phyloP scores from a whole-genome alignment of 129 eudicot genomes.

The Flaveria brownii region DNA sequence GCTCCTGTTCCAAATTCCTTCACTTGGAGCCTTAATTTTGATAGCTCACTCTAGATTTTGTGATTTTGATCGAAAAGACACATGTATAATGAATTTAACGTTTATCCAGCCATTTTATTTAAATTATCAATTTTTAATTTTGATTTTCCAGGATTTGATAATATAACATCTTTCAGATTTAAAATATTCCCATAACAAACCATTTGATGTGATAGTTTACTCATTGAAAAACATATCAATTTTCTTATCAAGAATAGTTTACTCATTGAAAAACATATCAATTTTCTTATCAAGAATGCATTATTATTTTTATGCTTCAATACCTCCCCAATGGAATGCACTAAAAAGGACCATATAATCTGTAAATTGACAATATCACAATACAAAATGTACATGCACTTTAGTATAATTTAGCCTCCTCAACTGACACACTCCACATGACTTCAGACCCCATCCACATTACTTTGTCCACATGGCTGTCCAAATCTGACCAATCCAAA shows the following conservation, averaged over 20 bases:
- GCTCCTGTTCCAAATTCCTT: not conserved
- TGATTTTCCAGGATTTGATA: too few relatives aligned
- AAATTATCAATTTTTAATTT: too few relatives aligned
- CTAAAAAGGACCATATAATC: constrained; percentile 18
- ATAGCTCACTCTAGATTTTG: not conserved
- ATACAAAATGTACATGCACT: constrained; percentile 28
- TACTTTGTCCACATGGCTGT: constrained; percentile 71
- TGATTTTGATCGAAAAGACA: too few relatives aligned
- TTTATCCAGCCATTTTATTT: too few relatives aligned
- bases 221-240: too few relatives aligned
- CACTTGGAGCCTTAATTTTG: not conserved
- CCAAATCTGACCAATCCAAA: constrained; percentile 45
- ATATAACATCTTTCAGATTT: too few relatives aligned
- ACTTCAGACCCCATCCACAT: constrained; percentile 61
- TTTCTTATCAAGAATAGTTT: too few relatives aligned
- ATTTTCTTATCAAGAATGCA: not conserved
- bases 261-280: not conserved
- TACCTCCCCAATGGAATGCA: not conserved
- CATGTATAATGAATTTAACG: too few relatives aligned
- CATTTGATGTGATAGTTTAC: too few relatives aligned
- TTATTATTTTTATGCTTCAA: too few relatives aligned
- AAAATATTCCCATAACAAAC: too few relatives aligned
- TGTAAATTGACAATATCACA: constrained; percentile 26
- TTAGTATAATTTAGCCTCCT: constrained; percentile 28
- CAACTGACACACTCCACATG: constrained; percentile 85